Evolutionary conservation across 768 basidiomycete species (phyloP), one percentile per base, ranked within the genome.

Genomic region (Mycena indigotica): DNA sequence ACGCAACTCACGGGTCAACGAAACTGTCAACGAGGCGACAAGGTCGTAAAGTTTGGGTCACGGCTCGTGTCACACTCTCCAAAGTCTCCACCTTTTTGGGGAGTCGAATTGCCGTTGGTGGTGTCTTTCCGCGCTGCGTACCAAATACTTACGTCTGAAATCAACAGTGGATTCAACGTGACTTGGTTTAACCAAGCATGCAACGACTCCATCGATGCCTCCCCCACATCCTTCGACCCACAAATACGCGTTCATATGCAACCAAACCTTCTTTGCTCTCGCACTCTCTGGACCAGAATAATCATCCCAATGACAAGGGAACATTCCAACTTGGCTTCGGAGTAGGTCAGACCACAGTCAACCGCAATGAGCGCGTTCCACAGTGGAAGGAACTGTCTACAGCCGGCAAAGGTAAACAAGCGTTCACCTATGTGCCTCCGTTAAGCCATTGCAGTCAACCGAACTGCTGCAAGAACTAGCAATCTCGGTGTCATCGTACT

Each of bases 381-480:
- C 88, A 85, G 67, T 94, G 92, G 92, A 86, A 87, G 26, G 88
- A 94, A 67, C 73, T 94, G 52, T 88, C 80, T 66, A 77, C 84
- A 6, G 76, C 84, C 46, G 92, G 90, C 48, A 94, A 94, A 81
- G 85, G 93, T 87, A 67, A 58, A 73, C 68, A 32, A 30, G 50
- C 26, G 32, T 48, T 40, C 46, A 52, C 44, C 29, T 25, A 40
- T 19, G 13, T 26, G 38, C 24, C 45, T 48, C 45, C 17, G 53
- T 52, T 50, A 25, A 39, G 8, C 24, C 25, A 13, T 16, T 54
- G 24, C 58, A 84, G 81, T 83, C 21, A 68, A 79, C 58, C 79
- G 81, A 39, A 79, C 80, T 30, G 79, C 81, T 12, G 78, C 77
- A 16, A 71, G 78, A 49, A 81, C 82, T 10, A 75, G 78, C 25